Conservation (phyloP, 768 basidiomycete species). For the Kwoniella bestiolae region DNA sequence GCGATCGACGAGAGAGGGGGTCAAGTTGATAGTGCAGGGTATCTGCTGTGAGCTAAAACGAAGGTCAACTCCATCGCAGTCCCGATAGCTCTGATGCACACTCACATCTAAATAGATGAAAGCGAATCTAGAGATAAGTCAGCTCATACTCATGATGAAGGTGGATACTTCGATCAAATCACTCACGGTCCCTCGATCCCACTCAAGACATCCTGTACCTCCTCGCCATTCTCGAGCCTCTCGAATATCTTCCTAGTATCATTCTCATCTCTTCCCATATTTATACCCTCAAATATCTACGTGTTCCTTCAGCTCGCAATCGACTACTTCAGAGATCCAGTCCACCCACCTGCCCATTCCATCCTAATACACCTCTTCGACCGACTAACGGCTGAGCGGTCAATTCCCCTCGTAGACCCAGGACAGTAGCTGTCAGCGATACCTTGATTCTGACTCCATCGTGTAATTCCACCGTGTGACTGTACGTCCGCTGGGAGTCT, state of each 20-base stretch:
- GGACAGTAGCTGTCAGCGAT: constrained; percentile 42
- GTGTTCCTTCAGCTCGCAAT: constrained; percentile 1
- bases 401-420: constrained; percentile 48
- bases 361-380: constrained; percentile 44
- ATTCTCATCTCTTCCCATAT: constrained; percentile 38
- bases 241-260: constrained; percentile 43
- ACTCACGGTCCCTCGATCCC: constrained; percentile 55
- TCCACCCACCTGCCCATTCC: constrained; percentile 53
- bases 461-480: neutral
- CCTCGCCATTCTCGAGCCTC: constrained; percentile 33
- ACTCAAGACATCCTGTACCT: constrained; percentile 29
- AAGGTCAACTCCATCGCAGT: neutral
- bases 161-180: neutral
- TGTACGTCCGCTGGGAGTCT: constrained; percentile 28
- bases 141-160: neutral
- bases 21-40: constrained; percentile 50
- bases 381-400: constrained; percentile 50
- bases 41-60: constrained; percentile 20
- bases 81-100: no score
- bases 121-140: constrained; percentile 39
- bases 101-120: constrained; percentile 51
- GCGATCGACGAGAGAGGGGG: constrained; percentile 52
- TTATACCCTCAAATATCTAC: constrained; percentile 51
- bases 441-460: constrained; percentile 30
- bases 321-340: neutral